A percentile compares a stretch with the other conserved stretches of the same genome.
These are phyloP conservation scores for Corniculantispora saksenae DNA, from an alignment of 2,329 filamentous ascomycete genomes.

Conservation along the genomic window DNA sequence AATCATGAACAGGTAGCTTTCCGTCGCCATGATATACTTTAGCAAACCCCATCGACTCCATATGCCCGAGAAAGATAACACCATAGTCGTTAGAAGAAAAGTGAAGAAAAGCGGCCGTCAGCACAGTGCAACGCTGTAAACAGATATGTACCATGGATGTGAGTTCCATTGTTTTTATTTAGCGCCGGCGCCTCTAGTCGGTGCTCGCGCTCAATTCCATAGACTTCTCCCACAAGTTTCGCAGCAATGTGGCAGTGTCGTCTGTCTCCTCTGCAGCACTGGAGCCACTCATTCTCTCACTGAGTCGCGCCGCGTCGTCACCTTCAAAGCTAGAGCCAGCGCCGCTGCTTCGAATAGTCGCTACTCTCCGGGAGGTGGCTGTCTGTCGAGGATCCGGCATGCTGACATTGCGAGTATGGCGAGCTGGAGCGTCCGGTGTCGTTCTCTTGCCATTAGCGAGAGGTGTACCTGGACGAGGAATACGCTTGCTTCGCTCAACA, in stretches of 20 bases:
- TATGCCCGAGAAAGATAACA: background rate
- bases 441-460: constrained; percentile 40
- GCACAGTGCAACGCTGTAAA: background rate
- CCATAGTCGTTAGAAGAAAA: background rate
- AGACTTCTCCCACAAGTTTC: constrained; percentile 64
- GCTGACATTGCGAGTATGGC: constrained; percentile 42
- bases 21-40: background rate
- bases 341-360: constrained; percentile 41
- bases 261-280: constrained; percentile 54
- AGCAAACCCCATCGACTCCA: constrained; percentile 12
- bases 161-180: background rate
- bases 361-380: constrained; percentile 33
- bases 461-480: constrained; percentile 43
- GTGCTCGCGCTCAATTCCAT: constrained; percentile 57
- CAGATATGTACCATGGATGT: background rate
- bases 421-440: constrained; percentile 29
- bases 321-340: constrained; percentile 47
- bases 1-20: background rate
- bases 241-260: constrained; percentile 51
- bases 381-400: constrained; percentile 37
- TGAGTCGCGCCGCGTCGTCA: constrained; percentile 44
- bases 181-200: constrained; percentile 15
- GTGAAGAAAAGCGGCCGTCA: background rate
- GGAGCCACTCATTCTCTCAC: constrained; percentile 49
- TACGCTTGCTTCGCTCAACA: constrained; percentile 50